These are phyloP conservation scores for Crotalaria pallida DNA, from an alignment of 306 rosid genomes.

Conservation along the genomic window DNA sequence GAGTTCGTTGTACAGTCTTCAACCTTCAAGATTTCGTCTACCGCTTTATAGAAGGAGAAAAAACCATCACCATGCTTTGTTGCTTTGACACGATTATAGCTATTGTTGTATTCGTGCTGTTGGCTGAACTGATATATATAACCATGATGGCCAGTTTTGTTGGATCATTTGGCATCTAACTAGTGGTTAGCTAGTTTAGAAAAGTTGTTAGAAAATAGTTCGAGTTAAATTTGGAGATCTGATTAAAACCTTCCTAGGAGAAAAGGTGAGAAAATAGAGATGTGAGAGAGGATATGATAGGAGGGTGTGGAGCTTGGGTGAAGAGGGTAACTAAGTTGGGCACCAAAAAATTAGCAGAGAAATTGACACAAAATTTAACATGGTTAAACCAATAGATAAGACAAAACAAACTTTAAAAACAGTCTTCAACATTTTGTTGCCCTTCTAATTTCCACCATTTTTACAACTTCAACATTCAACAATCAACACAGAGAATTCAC, in stretches of 20 bases:
- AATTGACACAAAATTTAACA: not conserved
- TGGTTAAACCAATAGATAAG: not conserved
- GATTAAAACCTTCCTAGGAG: slow-evolving; percentile 1
- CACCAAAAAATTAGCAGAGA: not conserved
- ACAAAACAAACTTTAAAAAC: too few relatives aligned
- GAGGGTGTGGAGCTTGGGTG: not conserved
- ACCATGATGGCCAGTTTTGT: not conserved
- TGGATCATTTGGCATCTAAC: slow-evolving; percentile 1
- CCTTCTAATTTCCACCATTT: too few relatives aligned
- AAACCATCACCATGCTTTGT: not conserved
- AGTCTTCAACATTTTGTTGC: too few relatives aligned
- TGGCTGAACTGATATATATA: not conserved
- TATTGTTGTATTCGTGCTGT: slow-evolving; percentile 5
- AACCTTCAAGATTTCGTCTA: not conserved
- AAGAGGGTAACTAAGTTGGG: not conserved
- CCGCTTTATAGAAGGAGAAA: slow-evolving; percentile 2
- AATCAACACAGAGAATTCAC: not conserved
- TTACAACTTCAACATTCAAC: not conserved
- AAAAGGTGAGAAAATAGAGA: not conserved
- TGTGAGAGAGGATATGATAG: not conserved
- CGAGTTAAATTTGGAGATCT: slow-evolving; percentile 3
- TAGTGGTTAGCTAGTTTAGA: not conserved
- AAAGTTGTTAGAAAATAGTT: not conserved
- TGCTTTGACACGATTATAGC: not conserved
- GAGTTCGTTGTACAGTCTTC: slow-evolving; percentile 1